Conservation (phyloP, 768 basidiomycete genomes). For the Xanthoconium stramineum region DNA sequence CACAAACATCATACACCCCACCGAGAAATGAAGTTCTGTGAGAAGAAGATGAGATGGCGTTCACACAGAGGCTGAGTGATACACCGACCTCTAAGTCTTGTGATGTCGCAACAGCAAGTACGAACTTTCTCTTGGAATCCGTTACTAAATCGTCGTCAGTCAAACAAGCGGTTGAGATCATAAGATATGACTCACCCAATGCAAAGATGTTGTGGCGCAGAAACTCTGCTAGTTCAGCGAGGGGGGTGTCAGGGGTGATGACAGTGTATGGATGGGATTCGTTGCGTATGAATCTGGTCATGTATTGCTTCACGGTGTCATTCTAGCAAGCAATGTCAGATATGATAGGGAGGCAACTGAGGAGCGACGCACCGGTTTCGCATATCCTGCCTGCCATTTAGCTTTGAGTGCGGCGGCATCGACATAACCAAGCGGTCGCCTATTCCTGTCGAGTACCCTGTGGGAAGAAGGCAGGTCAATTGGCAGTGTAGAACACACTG, state of each 20-base stretch:
- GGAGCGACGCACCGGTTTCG: constrained; percentile 55
- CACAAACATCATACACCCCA: constrained; percentile 19
- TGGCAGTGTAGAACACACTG: background rate
- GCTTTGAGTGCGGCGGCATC: constrained; percentile 72
- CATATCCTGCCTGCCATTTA: constrained; percentile 72
- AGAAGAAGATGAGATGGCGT: background rate
- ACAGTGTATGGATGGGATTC: constrained; percentile 66
- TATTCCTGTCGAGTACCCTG: constrained; percentile 71
- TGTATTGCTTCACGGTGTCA: constrained; percentile 68
- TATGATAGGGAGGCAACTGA: background rate
- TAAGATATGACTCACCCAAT: constrained; percentile 48
- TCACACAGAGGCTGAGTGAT: background rate
- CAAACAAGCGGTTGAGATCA: background rate
- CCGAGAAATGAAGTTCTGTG: constrained; percentile 30
- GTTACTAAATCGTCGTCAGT: constrained; percentile 56
- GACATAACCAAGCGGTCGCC: constrained; percentile 81
- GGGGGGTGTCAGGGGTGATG: constrained; percentile 76
- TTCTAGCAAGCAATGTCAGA: constrained; percentile 37
- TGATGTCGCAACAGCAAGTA: constrained; percentile 72
- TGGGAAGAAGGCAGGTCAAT: background rate
- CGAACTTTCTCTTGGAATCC: constrained; percentile 77
- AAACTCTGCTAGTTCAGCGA: constrained; percentile 81
- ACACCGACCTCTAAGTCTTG: constrained; percentile 59
- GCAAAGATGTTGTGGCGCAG: constrained; percentile 71
- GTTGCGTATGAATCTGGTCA: constrained; percentile 71